Base-by-base conservation (phyloP, 2,329 filamentous ascomycete species). In the Talaromyces verruculosus region DNA sequence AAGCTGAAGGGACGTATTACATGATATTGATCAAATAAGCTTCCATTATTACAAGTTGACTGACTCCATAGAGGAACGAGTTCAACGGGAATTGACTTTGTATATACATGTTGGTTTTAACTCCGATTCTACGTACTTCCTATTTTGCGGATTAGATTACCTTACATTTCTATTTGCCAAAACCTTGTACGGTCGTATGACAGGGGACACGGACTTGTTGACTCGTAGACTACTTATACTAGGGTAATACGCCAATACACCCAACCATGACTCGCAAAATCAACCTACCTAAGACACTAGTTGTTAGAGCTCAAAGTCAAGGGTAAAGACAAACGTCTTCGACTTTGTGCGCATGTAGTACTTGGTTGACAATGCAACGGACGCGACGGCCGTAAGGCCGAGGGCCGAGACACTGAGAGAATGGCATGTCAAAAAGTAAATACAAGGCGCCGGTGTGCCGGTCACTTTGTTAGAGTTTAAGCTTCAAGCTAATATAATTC, bases 231-330 rank as follows among this genome's bases (percentile, higher is more conserved):
- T 57, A 49, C 11, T 11, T 37, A 53, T 37, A 57, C 53, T 39
- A 57, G 53, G 53, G 33, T 17, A 57, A 37, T 37, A 57, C n/a
- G 35, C 17, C 53, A 25, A 57, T 57, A 57, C 53, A 57, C 5
- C 30, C 53, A 57, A 25, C 33, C 53, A 57, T 57, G 33, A 57
- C 53, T 57, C 53, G 53, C 15, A 10, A 5, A 35, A 33, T 33
- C 30, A 8, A 33, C 28, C 51, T 13, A 19, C 17, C 8, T 13
- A 11, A 19, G 51, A 35, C 30, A 51, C 19, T 25, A 22, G 7
- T 17, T 30, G n/a, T 51, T 15, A n/a, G 7, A 15, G 7, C 25
- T 53, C 28, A 6, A 25, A 33, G 47, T 51, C 13, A 37, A 57
- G n/a, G 13, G 51, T n/a, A 6, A 37, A 35, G n/a, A 11, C 28